Percentiles rank a stretch among this genome's conserved stretches.
These are phyloP conservation scores for Thyridium curvatum DNA, from an alignment of 2,329 filamentous ascomycete genomes.

Conservation along the genomic window DNA sequence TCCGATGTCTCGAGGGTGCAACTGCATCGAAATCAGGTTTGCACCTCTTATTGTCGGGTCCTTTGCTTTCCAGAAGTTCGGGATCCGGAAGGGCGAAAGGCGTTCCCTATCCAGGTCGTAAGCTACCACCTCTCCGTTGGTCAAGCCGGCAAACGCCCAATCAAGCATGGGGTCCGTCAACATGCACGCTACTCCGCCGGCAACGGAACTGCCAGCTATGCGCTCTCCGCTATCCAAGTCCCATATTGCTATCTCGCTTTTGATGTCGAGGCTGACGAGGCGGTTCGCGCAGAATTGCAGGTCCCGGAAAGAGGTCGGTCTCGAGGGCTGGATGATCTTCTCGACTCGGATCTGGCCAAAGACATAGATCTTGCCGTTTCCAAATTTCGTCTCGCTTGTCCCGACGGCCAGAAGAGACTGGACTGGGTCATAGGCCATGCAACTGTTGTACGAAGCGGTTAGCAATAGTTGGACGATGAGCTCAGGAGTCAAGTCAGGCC, in stretches of 20 bases:
- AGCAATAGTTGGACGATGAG: conserved; percentile 1
- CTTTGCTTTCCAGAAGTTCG: conserved; percentile 77
- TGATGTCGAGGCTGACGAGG: conserved; percentile 76
- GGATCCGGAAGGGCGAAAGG: conserved; percentile 70
- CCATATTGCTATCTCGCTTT: conserved; percentile 81
- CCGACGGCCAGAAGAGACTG: conserved; percentile 91
- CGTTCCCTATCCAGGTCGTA: conserved; percentile 84
- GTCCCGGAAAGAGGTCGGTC: conserved; percentile 66
- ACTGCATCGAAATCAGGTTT: conserved; percentile 67
- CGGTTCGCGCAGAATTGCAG: conserved; percentile 84
- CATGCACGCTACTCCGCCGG: conserved; percentile 67
- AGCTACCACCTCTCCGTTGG: conserved; percentile 80
- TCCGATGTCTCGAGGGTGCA: conserved; percentile 90
- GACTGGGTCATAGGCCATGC: conserved; percentile 84
- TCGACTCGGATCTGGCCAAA: conserved; percentile 78
- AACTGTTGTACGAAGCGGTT: conserved; percentile 47
- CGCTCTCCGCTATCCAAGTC: conserved; percentile 66
- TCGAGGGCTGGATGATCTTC: conserved; percentile 64
- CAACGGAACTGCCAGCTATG: conserved; percentile 65
- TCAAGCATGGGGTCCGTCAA: conserved; percentile 86
- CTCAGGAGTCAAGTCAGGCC: background rate
- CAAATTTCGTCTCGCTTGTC: conserved; percentile 81
- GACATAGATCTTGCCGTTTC: conserved; percentile 81
- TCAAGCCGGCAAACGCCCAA: conserved; percentile 81
- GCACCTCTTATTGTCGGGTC: conserved; percentile 56